A percentile compares a stretch with the other conserved stretches of the same genome.
Conservation (phyloP, 306 rosid species). For the Trifolium pratense region DNA sequence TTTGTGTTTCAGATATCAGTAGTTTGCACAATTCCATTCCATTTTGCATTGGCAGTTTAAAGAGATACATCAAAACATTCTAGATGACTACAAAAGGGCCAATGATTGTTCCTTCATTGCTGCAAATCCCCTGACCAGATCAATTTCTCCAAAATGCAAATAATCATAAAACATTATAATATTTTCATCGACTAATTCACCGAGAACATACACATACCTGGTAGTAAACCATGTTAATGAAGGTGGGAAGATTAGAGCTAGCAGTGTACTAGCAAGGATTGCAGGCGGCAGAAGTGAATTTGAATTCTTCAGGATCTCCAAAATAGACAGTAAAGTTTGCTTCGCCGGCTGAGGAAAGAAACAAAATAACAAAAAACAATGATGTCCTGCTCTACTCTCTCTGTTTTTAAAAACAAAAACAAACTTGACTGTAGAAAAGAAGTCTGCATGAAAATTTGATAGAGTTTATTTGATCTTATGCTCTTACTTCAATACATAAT, state of each 20-base stretch:
- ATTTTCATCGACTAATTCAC: constrained; percentile 36
- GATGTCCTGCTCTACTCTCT: background rate
- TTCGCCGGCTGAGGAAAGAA: constrained; percentile 50
- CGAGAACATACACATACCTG: constrained; percentile 60
- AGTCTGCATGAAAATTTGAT: background rate
- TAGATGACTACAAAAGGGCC: constrained; percentile 15
- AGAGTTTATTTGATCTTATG: background rate
- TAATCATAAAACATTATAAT: background rate
- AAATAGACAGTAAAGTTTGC: constrained; percentile 47
- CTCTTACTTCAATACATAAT: background rate
- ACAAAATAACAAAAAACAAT: constrained; percentile 27
- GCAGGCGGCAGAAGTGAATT: constrained; percentile 84
- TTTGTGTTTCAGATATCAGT: constrained; percentile 14
- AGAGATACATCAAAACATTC: constrained; percentile 26
- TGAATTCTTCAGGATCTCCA: constrained; percentile 69
- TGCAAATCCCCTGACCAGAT: constrained; percentile 25
- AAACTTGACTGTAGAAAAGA: constrained; percentile 15
- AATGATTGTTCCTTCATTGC: constrained; percentile 21
- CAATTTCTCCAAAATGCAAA: constrained; percentile 19
- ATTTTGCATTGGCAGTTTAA: constrained; percentile 31
- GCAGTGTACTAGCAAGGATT: constrained; percentile 72
- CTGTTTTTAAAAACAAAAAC: background rate
- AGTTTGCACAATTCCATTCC: constrained; percentile 36
- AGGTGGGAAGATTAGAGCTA: constrained; percentile 84
- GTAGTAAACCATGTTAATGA: constrained; percentile 95